phyloP scores from a whole-genome alignment of 2,329 filamentous ascomycete genomes.

The Escovopsis sp. region DNA sequence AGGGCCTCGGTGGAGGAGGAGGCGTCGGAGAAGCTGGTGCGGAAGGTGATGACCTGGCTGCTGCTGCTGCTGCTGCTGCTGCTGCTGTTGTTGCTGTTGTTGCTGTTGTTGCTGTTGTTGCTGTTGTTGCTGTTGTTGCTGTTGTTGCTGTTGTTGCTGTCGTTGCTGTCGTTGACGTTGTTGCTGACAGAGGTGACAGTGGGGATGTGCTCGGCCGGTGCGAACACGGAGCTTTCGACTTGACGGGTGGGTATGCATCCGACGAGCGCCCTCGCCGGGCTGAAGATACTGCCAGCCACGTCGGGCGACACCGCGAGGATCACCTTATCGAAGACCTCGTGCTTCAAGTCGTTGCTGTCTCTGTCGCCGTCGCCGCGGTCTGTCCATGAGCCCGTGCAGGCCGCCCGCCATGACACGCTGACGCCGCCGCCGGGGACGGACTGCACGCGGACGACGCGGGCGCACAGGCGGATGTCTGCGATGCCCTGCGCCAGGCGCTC shows the following conservation, averaged over 20 bases:
- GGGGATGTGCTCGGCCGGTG: conserved; percentile 4
- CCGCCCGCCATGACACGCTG: conserved; percentile 19
- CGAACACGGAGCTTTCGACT: conserved; percentile 32
- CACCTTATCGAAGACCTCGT: conserved; percentile 32
- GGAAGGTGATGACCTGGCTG: conserved; percentile 22
- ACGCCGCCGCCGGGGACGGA: conserved; percentile 10
- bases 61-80: too few relatives aligned
- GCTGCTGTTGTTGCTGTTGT: conserved; percentile 1
- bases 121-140: not conserved
- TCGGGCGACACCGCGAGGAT: conserved; percentile 40
- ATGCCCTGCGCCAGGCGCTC: conserved; percentile 25
- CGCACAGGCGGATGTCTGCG: conserved; percentile 22
- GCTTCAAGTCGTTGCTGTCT: conserved; percentile 2
- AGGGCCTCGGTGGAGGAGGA: conserved; percentile 31
- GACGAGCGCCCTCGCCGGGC: conserved; percentile 23
- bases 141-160: not conserved
- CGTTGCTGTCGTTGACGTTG: not conserved
- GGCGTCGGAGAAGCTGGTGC: conserved; percentile 17
- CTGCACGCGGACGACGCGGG: conserved; percentile 21
- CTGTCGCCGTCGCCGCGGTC: too few relatives aligned
- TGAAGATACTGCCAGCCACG: conserved; percentile 32
- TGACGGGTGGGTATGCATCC: conserved; percentile 29
- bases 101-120: conserved; percentile 1
- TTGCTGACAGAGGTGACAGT: not conserved
- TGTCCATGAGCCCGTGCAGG: not conserved